phyloP scores from a whole-genome alignment of 106 monocot species.

The Dioscorea alata region DNA sequence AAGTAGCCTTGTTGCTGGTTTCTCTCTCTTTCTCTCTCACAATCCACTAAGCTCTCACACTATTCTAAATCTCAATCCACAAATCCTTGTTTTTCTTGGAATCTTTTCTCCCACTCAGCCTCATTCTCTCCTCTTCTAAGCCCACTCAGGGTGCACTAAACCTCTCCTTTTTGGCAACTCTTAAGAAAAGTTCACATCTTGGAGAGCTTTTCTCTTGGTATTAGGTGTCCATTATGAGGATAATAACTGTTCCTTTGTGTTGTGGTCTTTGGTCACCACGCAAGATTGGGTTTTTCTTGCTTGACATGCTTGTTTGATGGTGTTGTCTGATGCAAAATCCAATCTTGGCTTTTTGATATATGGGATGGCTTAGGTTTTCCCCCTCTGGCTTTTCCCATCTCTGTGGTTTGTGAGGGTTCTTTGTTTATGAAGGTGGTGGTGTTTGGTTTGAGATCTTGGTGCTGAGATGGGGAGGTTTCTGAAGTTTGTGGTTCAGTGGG shows the following conservation, averaged over 20 bases:
- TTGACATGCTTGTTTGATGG: not conserved
- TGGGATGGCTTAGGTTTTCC: constrained; percentile 14
- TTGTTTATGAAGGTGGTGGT: constrained; percentile 1
- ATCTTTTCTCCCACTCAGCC: not conserved
- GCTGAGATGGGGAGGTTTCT: constrained; percentile 7
- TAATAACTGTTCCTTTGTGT: no score
- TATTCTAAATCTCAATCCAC: not conserved
- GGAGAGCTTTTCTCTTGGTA: no score
- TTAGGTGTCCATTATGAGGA: no score
- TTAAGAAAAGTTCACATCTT: no score
- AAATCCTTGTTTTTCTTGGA: not conserved
- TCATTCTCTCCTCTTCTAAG: not conserved
- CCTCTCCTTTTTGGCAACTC: no score
- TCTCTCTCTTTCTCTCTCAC: no score
- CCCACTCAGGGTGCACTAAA: no score
- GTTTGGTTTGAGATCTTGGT: constrained; percentile 2
- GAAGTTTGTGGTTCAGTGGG: constrained; percentile 8
- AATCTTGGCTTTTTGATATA: not conserved
- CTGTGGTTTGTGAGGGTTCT: not conserved
- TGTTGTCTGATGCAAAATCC: not conserved
- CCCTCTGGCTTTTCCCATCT: not conserved
- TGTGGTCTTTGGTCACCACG: no score
- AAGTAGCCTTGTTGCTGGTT: no score
- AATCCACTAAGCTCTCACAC: not conserved
- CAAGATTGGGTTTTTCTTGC: no score